These are phyloP conservation scores for Melastoma malabathricum DNA, from an alignment of 345 rosid genomes.

Conservation along the genomic window DNA sequence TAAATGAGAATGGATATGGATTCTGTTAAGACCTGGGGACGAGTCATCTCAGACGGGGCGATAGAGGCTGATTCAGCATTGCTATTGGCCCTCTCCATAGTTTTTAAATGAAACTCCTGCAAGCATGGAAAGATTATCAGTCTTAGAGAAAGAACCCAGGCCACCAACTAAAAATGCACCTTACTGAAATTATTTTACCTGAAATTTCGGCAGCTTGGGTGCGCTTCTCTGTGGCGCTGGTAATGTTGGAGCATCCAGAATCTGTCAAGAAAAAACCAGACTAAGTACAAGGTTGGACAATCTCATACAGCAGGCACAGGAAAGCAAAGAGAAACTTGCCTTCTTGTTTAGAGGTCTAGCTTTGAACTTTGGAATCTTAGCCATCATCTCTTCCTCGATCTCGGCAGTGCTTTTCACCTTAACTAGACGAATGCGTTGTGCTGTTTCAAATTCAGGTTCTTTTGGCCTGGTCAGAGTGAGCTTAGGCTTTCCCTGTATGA, in stretches of 20 bases:
- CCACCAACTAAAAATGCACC: background rate
- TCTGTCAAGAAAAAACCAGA: constrained; percentile 21
- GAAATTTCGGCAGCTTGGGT: constrained; percentile 76
- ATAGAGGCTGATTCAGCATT: constrained; percentile 73
- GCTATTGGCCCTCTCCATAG: constrained; percentile 66
- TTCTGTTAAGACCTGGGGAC: constrained; percentile 27
- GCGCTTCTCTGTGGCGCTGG: constrained; percentile 50
- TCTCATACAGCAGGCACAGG: background rate
- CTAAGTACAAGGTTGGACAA: background rate
- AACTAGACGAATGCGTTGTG: constrained; percentile 71
- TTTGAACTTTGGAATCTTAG: constrained; percentile 90
- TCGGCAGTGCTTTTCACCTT: constrained; percentile 80
- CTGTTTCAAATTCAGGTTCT: constrained; percentile 86
- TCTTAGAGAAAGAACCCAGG: background rate
- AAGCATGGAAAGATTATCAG: constrained; percentile 5
- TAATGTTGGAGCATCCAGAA: constrained; percentile 58
- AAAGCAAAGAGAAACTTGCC: constrained; percentile 22
- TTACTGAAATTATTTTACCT: constrained; percentile 25
- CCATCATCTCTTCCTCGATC: constrained; percentile 97
- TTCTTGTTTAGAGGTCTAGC: constrained; percentile 95
- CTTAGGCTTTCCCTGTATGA: constrained; percentile 38
- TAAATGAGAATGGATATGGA: background rate
- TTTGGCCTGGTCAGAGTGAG: constrained; percentile 84
- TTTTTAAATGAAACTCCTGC: constrained; percentile 87
- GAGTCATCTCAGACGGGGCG: constrained; percentile 60